phyloP scores from a whole-genome alignment of 345 rosid genomes.

The Eutrema japonicum region DNA sequence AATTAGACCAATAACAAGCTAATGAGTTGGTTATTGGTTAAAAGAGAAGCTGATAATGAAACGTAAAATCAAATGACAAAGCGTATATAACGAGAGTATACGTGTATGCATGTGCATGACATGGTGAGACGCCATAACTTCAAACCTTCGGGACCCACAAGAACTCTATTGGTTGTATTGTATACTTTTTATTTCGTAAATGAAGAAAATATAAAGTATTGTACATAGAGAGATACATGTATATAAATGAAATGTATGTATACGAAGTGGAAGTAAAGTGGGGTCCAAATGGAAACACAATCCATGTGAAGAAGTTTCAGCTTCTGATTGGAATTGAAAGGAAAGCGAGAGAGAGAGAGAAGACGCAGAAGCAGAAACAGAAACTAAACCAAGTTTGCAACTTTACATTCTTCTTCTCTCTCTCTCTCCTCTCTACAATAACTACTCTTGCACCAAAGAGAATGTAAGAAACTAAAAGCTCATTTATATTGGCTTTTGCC shows the following conservation, averaged over 20 bases:
- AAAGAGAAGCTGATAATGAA: constrained; percentile 24
- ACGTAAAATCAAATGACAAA: constrained; percentile 40
- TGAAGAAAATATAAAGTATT: constrained; percentile 20
- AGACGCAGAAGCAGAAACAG: constrained; percentile 32
- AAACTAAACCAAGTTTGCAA: constrained; percentile 45
- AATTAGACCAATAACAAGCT: constrained; percentile 12
- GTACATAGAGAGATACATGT: constrained; percentile 8
- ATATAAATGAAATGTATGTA: constrained; percentile 4
- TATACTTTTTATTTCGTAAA: neutral
- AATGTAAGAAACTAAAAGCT: constrained; percentile 39
- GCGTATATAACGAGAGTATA: constrained; percentile 11
- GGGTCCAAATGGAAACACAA: constrained; percentile 39
- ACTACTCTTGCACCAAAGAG: constrained; percentile 43
- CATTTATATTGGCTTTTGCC: constrained; percentile 36
- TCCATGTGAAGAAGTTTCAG: constrained; percentile 47
- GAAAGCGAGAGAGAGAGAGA: constrained; percentile 43
- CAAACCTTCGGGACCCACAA: constrained; percentile 30
- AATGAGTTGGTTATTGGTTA: neutral
- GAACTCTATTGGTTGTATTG: constrained; percentile 16
- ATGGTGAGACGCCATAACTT: constrained; percentile 30
- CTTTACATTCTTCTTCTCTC: constrained; percentile 32
- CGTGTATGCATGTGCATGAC: constrained; percentile 46
- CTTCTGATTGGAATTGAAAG: constrained; percentile 40
- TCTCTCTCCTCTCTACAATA: constrained; percentile 22
- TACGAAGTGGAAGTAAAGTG: constrained; percentile 37